Base-by-base conservation (phyloP, 2,329 filamentous ascomycete genomes). In the Nothophoma quercina region DNA sequence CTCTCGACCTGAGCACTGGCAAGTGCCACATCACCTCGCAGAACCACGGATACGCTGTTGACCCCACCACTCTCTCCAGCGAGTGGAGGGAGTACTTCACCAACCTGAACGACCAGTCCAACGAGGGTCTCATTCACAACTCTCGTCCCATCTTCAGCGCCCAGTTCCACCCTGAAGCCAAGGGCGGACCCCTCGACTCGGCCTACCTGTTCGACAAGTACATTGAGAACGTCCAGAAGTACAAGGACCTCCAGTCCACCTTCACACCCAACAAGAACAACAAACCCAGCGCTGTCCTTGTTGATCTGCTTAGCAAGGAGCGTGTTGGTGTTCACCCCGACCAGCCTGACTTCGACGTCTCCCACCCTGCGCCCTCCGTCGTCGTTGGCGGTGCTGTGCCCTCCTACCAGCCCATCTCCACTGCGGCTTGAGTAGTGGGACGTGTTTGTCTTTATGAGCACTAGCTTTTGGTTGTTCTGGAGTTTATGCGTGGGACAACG, bases 61-160 rank as follows among this genome's bases (percentile, higher is more conserved):
- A 98, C 71, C 85, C 90, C 5, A 83, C 84, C 54, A 96, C 91
- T 9, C 82, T 99, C 32, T 86, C 90, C 47, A 81, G 79, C 48
- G 92, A 97, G 29, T 99, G 92, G 87, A 95, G 93, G 83, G 93
- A 96, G 77, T 98, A 96, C 83, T 99, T 98, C 75, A 88, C 96
- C 77, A 98, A 99, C 83, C 83, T 98, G 63, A 99, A 98, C 78
- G 95, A 99, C 72, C 91, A 92, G 58, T 93, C 89, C 77, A 99
- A 99, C 77, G 95, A 99, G 82, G 93, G 90, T 55, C 91, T 99
- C 86, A 92, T 97, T 74, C 95, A 99, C 84, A 92, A 89, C 79
- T 89, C 90, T 52, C 90, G 93, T 28, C 95, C 95, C 58, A 99
- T 99, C 75, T 98, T 99, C 84, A 93, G 90, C 60, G 96, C 93